These are phyloP conservation scores for Aspergillus ustus DNA, from an alignment of 2,329 filamentous ascomycete species.

Conservation along the genomic window DNA sequence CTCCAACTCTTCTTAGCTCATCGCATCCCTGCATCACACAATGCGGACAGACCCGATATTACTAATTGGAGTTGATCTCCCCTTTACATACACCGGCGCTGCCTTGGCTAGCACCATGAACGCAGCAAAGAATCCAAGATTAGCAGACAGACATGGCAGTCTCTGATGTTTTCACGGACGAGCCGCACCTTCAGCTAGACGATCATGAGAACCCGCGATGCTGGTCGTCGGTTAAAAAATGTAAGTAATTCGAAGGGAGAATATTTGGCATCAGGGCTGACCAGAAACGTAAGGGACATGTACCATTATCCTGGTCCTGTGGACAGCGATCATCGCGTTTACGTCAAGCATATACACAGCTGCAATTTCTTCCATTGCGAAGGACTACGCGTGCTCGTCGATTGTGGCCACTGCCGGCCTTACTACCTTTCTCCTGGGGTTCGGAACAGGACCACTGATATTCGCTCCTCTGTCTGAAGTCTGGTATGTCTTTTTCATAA, in stretches of 20 bases:
- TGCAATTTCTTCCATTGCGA: neutral
- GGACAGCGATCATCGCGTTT: constrained; percentile 3
- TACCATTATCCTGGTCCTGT: neutral
- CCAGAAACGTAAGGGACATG: neutral
- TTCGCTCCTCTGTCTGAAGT: constrained; percentile 9
- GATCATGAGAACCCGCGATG: neutral
- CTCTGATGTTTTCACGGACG: too few species aligned
- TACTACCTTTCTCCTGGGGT: constrained; percentile 8
- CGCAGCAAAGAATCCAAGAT: too few species aligned
- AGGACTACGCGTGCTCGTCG: constrained; percentile 1
- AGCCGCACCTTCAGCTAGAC: neutral
- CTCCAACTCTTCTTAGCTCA: too few species aligned
- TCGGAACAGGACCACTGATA: neutral
- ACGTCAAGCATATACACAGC: constrained; percentile 9
- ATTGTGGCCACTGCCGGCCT: constrained; percentile 4
- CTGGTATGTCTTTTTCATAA: constrained; percentile 3
- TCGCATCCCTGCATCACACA: too few species aligned
- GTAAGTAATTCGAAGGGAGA: neutral
- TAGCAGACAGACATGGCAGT: too few species aligned
- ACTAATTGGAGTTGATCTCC: too few species aligned
- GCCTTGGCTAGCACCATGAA: too few species aligned
- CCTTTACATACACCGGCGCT: too few species aligned
- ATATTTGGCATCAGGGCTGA: neutral
- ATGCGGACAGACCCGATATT: too few species aligned
- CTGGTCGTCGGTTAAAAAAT: neutral